These are phyloP conservation scores for Aspergillus olivimuriae DNA, from an alignment of 495 filamentous ascomycete species.

Conservation along the genomic window DNA sequence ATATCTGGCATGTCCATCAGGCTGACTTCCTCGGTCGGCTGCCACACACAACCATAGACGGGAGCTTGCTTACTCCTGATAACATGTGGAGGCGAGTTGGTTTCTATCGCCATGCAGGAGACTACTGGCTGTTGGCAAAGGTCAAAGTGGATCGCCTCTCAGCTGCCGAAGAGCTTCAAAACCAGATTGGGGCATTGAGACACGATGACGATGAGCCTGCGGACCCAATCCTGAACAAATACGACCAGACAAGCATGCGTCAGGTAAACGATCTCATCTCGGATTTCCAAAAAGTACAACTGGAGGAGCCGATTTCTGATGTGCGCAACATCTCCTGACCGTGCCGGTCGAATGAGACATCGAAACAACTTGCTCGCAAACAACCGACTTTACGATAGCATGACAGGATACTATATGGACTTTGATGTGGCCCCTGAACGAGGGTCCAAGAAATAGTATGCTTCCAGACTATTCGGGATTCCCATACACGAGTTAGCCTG, in stretches of 20 bases:
- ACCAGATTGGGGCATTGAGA: neutral
- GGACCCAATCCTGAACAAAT: slow-evolving; percentile 19
- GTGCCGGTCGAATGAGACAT: too few species aligned
- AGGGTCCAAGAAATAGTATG: too few species aligned
- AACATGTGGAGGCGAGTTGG: slow-evolving; percentile 16
- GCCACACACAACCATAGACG: slow-evolving; percentile 12
- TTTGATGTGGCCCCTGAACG: too few species aligned
- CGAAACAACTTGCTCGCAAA: too few species aligned
- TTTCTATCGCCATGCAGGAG: slow-evolving; percentile 12
- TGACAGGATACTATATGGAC: too few species aligned
- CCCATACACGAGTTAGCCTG: too few species aligned
- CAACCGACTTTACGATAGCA: too few species aligned
- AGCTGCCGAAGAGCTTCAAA: neutral
- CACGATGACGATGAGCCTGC: slow-evolving; percentile 8
- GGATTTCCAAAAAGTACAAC: neutral
- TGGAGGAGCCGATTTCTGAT: neutral
- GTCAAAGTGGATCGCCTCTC: slow-evolving; percentile 15
- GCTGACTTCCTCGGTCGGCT: neutral
- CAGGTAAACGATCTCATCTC: slow-evolving; percentile 19
- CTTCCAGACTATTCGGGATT: too few species aligned
- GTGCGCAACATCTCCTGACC: neutral
- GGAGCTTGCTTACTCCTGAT: slow-evolving; percentile 1
- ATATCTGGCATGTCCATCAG: slow-evolving; percentile 12
- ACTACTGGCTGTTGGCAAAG: slow-evolving; percentile 19
- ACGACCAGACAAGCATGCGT: slow-evolving; percentile 22